Evolutionary conservation across 257 asterid species (phyloP).

Genomic region (Lycium barbarum): DNA sequence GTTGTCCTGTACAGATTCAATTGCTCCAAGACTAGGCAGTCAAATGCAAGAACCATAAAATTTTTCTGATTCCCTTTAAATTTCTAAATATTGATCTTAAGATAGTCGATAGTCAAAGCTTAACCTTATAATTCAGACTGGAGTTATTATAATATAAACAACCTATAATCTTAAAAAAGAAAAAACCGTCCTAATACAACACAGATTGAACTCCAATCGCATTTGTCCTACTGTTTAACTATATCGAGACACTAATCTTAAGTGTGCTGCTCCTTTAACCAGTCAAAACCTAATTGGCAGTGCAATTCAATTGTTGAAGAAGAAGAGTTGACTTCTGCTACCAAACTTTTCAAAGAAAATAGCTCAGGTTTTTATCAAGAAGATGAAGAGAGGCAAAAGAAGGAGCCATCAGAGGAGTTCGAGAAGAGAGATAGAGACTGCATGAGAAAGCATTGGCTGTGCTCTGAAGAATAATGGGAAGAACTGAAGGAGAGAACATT

Average conservation of each 20-base stretch:
- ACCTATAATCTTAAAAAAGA: not conserved
- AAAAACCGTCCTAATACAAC: not conserved
- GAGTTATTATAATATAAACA: not conserved
- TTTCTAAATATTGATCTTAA: not conserved
- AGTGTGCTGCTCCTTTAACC: not conserved
- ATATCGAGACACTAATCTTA: not conserved
- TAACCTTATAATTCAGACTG: not conserved
- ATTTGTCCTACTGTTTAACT: not conserved
- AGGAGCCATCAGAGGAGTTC: slow-evolving; percentile 7
- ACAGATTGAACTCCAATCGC: not conserved
- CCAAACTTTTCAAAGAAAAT: not conserved
- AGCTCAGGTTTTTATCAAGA: not conserved
- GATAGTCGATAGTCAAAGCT: not conserved
- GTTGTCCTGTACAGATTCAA: not conserved
- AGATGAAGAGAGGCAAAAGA: not conserved
- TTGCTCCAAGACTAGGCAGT: not conserved
- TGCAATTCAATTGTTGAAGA: slow-evolving; percentile 17
- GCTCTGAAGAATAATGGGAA: not conserved
- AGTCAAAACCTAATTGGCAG: slow-evolving; percentile 13
- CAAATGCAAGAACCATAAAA: not conserved
- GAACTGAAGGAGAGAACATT: not conserved
- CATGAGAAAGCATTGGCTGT: not conserved
- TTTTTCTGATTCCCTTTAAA: not conserved
- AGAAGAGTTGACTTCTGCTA: not conserved
- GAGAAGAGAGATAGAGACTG: not conserved